Evolutionary conservation across 2,329 filamentous ascomycete species (phyloP), one percentile per base, ranked within the genome.

Genomic region (Colletotrichum sp.): DNA sequence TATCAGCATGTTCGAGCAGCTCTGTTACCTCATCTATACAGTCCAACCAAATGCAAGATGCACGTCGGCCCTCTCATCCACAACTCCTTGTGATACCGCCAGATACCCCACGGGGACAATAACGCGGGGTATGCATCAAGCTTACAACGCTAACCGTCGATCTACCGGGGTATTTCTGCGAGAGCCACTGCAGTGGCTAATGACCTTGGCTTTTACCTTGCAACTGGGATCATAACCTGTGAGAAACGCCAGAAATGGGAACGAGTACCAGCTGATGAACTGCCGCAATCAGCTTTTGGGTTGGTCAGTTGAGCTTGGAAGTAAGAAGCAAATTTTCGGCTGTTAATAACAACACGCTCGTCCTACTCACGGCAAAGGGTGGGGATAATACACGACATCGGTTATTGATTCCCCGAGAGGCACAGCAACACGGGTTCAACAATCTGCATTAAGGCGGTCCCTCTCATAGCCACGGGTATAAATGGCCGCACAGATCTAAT

Each of bases 301-400:
- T 44, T 44, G 39, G 3, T 44, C 19, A n/a, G 39, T 44, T 44
- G 3, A 44, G 9, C 4, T 12, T n/a, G 2, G 39, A 11, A n/a
- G 9, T n/a, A 1, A n/a, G 19, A 3, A 44, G 39, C 19, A 44
- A 6, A 12, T 0, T 44, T 3, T 44, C 9, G 39, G 39, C 39
- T n/a, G 44, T 48, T 48, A 2, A 0, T 13, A 22, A 48, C 3
- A 13, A 22, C 0, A 22, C 1, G 3, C 1, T 5, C 9, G 11
- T 1, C 6, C 5, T 22, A 12, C 6, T 1, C 2, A 7, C 6
- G 11, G 44, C n/a, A 22, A 48, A 13, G 4, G 19, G n/a, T 22
- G n/a, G 11, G n/a, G 6, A 48, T 13, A 13, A 22, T 22, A 22
- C 1, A 13, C 6, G 3, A 2, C 11, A 22, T 48, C 44, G 44